Evolutionary conservation across 768 basidiomycete genomes (phyloP).

Genomic region (Termitomyces sp.): DNA sequence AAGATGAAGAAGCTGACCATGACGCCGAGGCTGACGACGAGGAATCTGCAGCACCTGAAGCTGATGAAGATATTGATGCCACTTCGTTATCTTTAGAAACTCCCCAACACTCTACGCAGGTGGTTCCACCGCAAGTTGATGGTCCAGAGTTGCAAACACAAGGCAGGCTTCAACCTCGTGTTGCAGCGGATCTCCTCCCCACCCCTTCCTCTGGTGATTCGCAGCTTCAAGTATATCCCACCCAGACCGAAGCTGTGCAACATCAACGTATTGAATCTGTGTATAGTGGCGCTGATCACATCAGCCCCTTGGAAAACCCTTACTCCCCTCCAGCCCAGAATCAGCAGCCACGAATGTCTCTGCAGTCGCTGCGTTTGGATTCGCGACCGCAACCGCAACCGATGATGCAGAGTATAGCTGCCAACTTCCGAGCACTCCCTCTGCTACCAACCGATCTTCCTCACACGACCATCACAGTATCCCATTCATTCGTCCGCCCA

Average conservation of each 20-base stretch:
- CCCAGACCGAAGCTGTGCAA: constrained; percentile 11
- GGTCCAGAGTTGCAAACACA: constrained; percentile 8
- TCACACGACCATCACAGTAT: constrained; percentile 65
- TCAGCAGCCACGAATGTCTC: constrained; percentile 16
- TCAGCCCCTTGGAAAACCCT: constrained; percentile 17
- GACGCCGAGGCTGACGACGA: constrained; percentile 24
- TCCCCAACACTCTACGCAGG: constrained; percentile 8
- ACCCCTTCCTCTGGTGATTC: constrained; percentile 33
- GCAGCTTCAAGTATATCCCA: constrained; percentile 16
- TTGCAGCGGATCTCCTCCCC: constrained; percentile 50
- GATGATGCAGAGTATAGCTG: constrained; percentile 24
- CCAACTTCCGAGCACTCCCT: constrained; percentile 70
- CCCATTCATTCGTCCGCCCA: constrained; percentile 78
- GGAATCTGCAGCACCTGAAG: constrained; percentile 21
- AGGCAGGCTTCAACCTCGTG: constrained; percentile 27
- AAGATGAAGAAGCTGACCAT: constrained; percentile 36
- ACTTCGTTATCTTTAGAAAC: constrained; percentile 10
- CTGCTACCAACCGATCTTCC: constrained; percentile 70
- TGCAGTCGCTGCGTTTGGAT: constrained; percentile 18
- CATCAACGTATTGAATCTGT: constrained; percentile 10
- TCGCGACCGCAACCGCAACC: constrained; percentile 15
- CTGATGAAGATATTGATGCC: constrained; percentile 25
- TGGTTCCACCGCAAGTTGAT: constrained; percentile 1
- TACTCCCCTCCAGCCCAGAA: constrained; percentile 15
- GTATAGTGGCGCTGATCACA: constrained; percentile 7